These are phyloP conservation scores for Paramecium sonneborni DNA, from an alignment of 73 alveolate genomes.

Conservation along the genomic window DNA sequence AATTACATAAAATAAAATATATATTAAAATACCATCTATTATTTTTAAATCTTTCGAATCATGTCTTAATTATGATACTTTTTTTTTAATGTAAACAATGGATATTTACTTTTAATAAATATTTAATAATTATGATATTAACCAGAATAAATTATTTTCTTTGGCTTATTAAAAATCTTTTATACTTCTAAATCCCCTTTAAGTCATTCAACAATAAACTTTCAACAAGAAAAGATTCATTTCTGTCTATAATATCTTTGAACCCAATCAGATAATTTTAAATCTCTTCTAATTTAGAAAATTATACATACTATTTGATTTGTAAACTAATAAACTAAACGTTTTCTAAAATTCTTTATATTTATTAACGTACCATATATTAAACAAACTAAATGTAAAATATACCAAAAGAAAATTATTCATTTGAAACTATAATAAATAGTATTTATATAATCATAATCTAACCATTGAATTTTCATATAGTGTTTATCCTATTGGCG, in stretches of 20 bases:
- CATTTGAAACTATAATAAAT: neutral
- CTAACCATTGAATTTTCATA: neutral
- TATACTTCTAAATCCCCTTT: conserved; percentile 16
- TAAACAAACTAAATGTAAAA: too few relatives aligned
- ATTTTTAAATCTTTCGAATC: neutral
- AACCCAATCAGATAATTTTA: neutral
- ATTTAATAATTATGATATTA: neutral
- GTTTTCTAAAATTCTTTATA: neutral
- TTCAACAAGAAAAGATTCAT: neutral
- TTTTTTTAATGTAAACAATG: neutral
- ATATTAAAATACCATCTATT: too few relatives aligned
- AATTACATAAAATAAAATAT: too few relatives aligned
- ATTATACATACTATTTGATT: neutral
- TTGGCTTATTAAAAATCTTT: too few relatives aligned
- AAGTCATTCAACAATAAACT: neutral
- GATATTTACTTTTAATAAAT: neutral
- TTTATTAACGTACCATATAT: too few relatives aligned
- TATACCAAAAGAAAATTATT: too few relatives aligned
- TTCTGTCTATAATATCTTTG: conserved; percentile 10
- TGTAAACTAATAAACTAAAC: neutral
- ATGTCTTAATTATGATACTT: neutral
- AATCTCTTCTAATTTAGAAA: neutral
- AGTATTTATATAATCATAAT: neutral
- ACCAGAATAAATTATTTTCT: conserved; percentile 1
- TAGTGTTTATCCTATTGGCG: neutral